phyloP scores from a whole-genome alignment of 108 stramenopile species.

The Craspedostauros australis region DNA sequence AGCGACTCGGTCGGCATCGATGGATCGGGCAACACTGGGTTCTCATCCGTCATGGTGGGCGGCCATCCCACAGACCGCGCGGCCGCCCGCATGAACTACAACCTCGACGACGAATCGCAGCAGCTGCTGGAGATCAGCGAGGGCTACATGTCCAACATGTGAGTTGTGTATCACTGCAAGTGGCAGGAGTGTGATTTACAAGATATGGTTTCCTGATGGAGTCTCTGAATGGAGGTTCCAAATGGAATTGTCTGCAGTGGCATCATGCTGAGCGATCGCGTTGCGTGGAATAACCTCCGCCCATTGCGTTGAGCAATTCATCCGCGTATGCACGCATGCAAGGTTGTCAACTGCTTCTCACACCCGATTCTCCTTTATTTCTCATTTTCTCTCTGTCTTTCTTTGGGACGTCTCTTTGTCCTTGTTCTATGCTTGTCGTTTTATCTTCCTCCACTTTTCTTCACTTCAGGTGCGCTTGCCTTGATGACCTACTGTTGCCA shows the following conservation, averaged over 20 bases:
- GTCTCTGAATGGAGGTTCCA: not conserved
- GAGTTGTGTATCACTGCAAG: conserved; percentile 2
- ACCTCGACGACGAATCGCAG: conserved; percentile 74
- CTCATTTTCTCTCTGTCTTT: not conserved
- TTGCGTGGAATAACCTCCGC: too few relatives aligned
- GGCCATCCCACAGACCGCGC: conserved; percentile 27
- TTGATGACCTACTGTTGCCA: conserved; percentile 71
- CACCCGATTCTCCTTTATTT: too few relatives aligned
- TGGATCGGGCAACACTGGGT: conserved; percentile 35
- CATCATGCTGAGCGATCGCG: too few relatives aligned
- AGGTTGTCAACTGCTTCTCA: too few relatives aligned
- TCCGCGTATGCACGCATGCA: too few relatives aligned
- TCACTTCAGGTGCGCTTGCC: conserved; percentile 46
- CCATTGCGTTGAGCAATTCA: too few relatives aligned
- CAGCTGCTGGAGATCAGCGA: conserved; percentile 75
- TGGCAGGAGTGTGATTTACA: too few relatives aligned
- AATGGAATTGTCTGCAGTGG: not conserved
- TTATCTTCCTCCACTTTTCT: too few relatives aligned
- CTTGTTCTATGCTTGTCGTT: too few relatives aligned
- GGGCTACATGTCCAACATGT: conserved; percentile 63
- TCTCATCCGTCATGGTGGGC: conserved; percentile 42
- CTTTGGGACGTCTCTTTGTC: too few relatives aligned
- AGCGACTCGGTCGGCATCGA: conserved; percentile 76
- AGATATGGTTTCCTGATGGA: not conserved
- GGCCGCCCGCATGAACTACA: conserved; percentile 62